These are phyloP conservation scores for Pogostemon cablin DNA, from an alignment of 257 asterid genomes.

Conservation along the genomic window DNA sequence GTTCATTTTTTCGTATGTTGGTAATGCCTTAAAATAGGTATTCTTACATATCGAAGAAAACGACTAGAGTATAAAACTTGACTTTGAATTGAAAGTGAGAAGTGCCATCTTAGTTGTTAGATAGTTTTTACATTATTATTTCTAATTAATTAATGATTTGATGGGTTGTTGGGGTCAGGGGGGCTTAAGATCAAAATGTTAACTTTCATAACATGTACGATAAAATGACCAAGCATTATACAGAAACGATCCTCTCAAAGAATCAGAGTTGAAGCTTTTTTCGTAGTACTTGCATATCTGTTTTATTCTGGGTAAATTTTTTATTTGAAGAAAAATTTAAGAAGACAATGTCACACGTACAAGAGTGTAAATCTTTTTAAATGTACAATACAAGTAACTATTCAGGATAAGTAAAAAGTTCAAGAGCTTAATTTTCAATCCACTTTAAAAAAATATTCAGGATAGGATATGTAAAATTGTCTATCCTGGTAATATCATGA, in stretches of 20 bases:
- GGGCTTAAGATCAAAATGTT: background rate
- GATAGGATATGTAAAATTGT: background rate
- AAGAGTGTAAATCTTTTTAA: background rate
- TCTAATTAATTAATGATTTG: background rate
- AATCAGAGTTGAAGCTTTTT: background rate
- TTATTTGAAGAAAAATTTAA: background rate
- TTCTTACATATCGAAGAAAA: background rate
- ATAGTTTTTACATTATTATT: background rate
- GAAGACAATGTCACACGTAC: background rate
- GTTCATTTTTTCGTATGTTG: background rate
- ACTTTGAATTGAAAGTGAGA: constrained; percentile 1
- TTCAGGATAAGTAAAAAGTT: background rate
- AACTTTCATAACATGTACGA: background rate
- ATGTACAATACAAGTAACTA: background rate
- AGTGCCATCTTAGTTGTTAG: background rate
- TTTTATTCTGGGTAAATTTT: background rate
- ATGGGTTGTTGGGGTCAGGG: background rate
- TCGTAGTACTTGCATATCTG: background rate
- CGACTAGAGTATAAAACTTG: background rate
- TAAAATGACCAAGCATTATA: background rate
- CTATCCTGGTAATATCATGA: background rate
- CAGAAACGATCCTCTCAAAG: background rate
- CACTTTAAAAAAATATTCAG: background rate
- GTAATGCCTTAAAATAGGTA: background rate
- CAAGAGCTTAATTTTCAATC: constrained; percentile 15